Base-by-base conservation (phyloP, 2,329 filamentous ascomycete species). In the Claviceps sp. region DNA sequence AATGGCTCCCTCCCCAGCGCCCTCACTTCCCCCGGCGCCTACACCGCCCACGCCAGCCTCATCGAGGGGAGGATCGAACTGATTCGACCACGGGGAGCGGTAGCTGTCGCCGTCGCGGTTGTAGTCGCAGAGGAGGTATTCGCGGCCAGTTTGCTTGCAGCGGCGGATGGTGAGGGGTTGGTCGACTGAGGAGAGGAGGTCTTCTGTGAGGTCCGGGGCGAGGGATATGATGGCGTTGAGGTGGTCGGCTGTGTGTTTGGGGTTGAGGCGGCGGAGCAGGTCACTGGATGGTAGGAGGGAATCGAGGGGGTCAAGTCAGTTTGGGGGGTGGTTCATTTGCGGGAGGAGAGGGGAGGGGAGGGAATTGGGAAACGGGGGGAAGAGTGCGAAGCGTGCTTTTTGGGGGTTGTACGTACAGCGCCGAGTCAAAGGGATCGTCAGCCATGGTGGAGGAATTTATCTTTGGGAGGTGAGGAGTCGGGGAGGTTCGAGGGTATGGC, bases 91-190 rank as follows among this genome's bases (percentile, higher is more conserved):
- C n/a, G 93, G 93, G 58, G 88, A 95, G 56, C 93, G 86, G 78
- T 95, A 95, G 71, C 87, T 94, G 73, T 96, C 91, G 56, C 93
- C 93, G 71, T 98, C 93, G 58, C 93, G 90, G 78, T 98, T 98
- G 79, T 98, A 98, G 78, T 98, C 93, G 77, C 93, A 98, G 63
- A 96, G 86, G 49, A 98, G 82, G 74, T 95, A 98, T 72, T 97
- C 93, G 60, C 91, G 87, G 61, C 89, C 89, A 36, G 88, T 86
- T 70, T 90, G 87, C 61, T 82, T 81, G 76, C 93, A 97, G 59
- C 87, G 85, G 61, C 85, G 84, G 57, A 94, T 79, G 54, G 86
- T 83, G 53, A 98, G 84, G 24, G 93, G 93, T 69, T 97, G 91
- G 71, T 98, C 93, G 61, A 98, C 93, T 24, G 91, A 95, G 59